These are phyloP conservation scores for Bromus sterilis DNA, from an alignment of 176 grass and related monocot species.

Conservation along the genomic window DNA sequence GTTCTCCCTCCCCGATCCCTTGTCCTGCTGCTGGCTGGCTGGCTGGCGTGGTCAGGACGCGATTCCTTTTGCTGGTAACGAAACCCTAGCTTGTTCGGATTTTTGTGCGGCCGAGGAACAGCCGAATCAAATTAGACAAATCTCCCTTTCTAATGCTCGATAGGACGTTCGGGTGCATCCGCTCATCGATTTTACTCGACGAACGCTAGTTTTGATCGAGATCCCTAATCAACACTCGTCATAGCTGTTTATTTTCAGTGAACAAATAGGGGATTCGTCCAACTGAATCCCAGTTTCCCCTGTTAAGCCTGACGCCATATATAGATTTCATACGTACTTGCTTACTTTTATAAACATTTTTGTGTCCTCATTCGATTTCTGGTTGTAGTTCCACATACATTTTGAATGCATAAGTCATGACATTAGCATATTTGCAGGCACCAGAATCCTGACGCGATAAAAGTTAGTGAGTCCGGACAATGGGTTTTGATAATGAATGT, in stretches of 20 bases:
- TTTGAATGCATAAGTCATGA: background rate
- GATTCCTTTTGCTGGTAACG: background rate
- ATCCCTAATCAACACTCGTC: background rate
- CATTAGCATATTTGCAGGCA: constrained; percentile 27
- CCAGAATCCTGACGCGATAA: background rate
- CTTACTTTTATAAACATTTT: background rate
- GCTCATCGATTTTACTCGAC: background rate
- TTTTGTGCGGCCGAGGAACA: background rate
- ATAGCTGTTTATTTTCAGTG: background rate
- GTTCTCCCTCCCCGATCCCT: background rate
- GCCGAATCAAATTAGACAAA: background rate
- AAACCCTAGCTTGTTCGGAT: constrained; percentile 5
- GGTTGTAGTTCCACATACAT: background rate
- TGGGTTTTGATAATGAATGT: constrained; percentile 98
- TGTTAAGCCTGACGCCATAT: background rate
- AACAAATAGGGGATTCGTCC: background rate
- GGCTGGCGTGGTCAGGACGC: background rate
- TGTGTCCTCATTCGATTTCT: background rate
- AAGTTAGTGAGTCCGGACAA: background rate
- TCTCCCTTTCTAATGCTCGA: background rate
- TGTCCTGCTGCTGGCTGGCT: background rate
- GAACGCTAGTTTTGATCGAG: background rate
- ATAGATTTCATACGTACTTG: background rate
- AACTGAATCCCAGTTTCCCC: background rate
- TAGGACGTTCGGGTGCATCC: background rate